A percentile compares a stretch with the other conserved stretches of the same genome.
Evolutionary conservation across 1,139 yeast species (phyloP).

Genomic region (Kodamaea arcana): DNA sequence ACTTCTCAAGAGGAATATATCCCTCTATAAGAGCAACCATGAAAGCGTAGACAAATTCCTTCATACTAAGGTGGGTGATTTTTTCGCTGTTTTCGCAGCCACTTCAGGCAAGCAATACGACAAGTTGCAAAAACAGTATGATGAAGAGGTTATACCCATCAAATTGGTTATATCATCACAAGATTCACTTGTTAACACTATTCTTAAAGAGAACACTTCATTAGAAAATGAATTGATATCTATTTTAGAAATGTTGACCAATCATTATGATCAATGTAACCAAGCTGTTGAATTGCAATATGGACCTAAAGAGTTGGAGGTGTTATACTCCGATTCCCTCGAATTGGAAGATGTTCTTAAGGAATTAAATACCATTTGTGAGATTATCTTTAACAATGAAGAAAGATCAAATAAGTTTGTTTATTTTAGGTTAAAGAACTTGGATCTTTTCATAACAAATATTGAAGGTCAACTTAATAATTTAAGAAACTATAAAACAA

Average conservation of each 20-base stretch:
- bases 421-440: conserved; percentile 12
- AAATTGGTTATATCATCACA: conserved; percentile 5
- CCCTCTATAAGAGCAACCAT: conserved; percentile 26
- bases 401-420: conserved; percentile 26
- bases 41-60: conserved; percentile 20
- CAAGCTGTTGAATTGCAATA: conserved; percentile 26
- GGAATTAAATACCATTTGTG: conserved; percentile 28
- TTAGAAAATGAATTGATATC: conserved; percentile 71
- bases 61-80: conserved; percentile 9
- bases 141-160: conserved; percentile 20
- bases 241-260: conserved; percentile 65
- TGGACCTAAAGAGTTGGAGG: conserved; percentile 17
- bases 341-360: conserved; percentile 23
- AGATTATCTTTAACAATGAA: conserved; percentile 36
- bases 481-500: conserved; percentile 23
- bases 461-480: conserved; percentile 16
- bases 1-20: conserved; percentile 23
- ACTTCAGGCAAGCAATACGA: conserved; percentile 12
- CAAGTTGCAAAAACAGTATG: conserved; percentile 17
- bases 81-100: neutral
- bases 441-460: conserved; percentile 15
- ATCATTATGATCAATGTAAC: conserved; percentile 76
- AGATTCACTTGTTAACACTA: conserved; percentile 9
- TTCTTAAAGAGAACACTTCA: conserved; percentile 37
- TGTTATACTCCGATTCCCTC: conserved; percentile 28